A percentile compares a stretch with the other conserved stretches of the same genome.
These are phyloP conservation scores for Botrytis porri DNA, from an alignment of 2,329 filamentous ascomycete species.

Conservation along the genomic window DNA sequence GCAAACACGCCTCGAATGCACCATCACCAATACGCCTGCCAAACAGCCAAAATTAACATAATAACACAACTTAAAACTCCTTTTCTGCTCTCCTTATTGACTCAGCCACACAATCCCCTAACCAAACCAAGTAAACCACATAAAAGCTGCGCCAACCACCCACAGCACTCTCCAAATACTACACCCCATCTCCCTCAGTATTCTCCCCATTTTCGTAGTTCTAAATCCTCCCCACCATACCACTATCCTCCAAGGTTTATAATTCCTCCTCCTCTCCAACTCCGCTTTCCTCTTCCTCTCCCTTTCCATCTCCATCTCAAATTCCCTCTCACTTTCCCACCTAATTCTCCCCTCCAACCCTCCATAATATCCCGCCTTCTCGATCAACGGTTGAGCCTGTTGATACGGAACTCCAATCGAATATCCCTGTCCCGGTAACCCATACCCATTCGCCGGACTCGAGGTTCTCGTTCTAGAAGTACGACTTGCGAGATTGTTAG, in stretches of 20 bases:
- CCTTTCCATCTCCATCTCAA: conserved; percentile 13
- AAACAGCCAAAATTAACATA: not conserved
- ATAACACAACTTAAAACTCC: not conserved
- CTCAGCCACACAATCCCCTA: not conserved
- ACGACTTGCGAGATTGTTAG: conserved; percentile 26
- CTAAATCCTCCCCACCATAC: conserved; percentile 24
- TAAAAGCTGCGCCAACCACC: conserved; percentile 30
- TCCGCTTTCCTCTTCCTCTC: conserved; percentile 9
- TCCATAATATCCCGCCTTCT: conserved; percentile 22
- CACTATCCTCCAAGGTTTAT: conserved; percentile 4
- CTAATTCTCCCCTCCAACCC: conserved; percentile 17
- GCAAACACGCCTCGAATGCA: not conserved
- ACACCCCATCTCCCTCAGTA: conserved; percentile 58
- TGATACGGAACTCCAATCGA: conserved; percentile 10
- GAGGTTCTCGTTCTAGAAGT: conserved; percentile 32
- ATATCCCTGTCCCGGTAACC: conserved; percentile 23
- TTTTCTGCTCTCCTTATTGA: too few relatives aligned
- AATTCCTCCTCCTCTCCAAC: conserved; percentile 9
- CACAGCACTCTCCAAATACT: conserved; percentile 61
- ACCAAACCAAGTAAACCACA: conserved; percentile 25
- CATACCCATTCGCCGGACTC: conserved; percentile 35
- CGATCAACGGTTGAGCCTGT: conserved; percentile 14
- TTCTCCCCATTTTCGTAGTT: conserved; percentile 45
- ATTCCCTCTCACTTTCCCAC: conserved; percentile 16
- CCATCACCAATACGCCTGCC: not conserved